Percentiles rank a stretch among this genome's conserved stretches.
phyloP scores from a whole-genome alignment of 225 moss, liverwort and hornwort species.

The Marchantia paleacea region DNA sequence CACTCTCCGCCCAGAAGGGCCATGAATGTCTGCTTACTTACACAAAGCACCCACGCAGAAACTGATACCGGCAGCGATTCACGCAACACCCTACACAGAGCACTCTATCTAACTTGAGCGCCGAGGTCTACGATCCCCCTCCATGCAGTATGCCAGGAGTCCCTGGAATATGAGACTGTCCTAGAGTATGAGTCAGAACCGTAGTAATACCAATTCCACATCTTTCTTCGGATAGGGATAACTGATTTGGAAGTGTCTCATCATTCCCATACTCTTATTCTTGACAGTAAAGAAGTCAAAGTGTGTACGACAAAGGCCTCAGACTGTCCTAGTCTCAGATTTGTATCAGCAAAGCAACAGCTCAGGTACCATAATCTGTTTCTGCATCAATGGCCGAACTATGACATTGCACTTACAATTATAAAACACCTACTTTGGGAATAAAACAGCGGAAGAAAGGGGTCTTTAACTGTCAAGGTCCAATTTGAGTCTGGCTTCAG shows the following conservation, averaged over 20 bases:
- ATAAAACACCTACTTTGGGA: neutral
- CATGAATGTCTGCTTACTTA: too few relatives aligned
- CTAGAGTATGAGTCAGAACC: conserved; percentile 32
- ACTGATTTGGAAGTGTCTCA: conserved; percentile 40
- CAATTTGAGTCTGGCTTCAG: too few relatives aligned
- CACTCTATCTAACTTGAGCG: too few relatives aligned
- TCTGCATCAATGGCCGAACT: neutral
- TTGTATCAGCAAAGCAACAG: neutral
- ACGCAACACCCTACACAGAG: too few relatives aligned
- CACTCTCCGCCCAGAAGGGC: too few relatives aligned
- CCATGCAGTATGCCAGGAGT: too few relatives aligned
- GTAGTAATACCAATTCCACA: conserved; percentile 46
- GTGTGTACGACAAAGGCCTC: neutral
- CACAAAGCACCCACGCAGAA: too few relatives aligned
- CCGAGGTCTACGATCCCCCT: too few relatives aligned
- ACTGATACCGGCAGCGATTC: too few relatives aligned
- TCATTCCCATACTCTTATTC: conserved; percentile 20
- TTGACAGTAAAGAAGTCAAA: neutral
- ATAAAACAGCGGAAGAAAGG: too few relatives aligned
- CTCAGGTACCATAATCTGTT: neutral
- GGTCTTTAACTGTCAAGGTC: too few relatives aligned
- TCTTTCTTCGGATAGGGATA: conserved; percentile 36
- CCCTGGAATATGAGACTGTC: too few relatives aligned
- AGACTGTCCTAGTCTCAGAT: conserved; percentile 2
- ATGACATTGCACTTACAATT: neutral